Evolutionary conservation across 495 filamentous ascomycete genomes (phyloP), one percentile per base, ranked within the genome.

Genomic region (Aspergillus cavernicola): DNA sequence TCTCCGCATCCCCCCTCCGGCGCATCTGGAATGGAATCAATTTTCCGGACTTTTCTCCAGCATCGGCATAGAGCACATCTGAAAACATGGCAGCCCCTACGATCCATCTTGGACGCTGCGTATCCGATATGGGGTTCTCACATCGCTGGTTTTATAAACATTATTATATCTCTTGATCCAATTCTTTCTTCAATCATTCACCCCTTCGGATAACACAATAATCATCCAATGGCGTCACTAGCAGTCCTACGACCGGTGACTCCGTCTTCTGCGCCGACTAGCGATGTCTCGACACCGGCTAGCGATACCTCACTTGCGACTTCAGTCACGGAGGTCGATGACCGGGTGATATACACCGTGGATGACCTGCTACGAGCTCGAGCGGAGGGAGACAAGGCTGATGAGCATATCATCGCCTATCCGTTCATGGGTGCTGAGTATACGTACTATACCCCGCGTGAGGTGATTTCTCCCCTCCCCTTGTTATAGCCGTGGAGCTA

Each of bases 321-420:
- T 8, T 55, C 52, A 1, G 52, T 55, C 16, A 42, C 23, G 24
- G 56, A 58, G 13, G 31, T 23, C 5, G 44, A 54, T 10, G 51
- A 57, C 23, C 35, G 48, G 19, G 50, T 47, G 13, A 52, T 63
- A 13, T 57, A 59, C 32, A 67, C 61, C 6, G 60, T 72, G 16
- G 55, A 69, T 35, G 64, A 64, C 16, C 59, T 72, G 11, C 18
- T 72, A 3, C 58, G 59, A 31, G 52, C 59, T 9, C 49, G 67
- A 50, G 63, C 63, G 4, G 38, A 51, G 37, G 60, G 57, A 1
- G 49, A 54, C 23, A 55, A 38, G 15, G 60, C 62, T 13, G 46
- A 67, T 46, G 56, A 66, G 37, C 58, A 65, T 9, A 62, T 71
- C 6, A 63, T 70, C 13, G 66, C 65, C 0, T 73, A 66, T 42